Evolutionary conservation across 2,329 filamentous ascomycete species (phyloP).

Genomic region (Monosporascus sp.): DNA sequence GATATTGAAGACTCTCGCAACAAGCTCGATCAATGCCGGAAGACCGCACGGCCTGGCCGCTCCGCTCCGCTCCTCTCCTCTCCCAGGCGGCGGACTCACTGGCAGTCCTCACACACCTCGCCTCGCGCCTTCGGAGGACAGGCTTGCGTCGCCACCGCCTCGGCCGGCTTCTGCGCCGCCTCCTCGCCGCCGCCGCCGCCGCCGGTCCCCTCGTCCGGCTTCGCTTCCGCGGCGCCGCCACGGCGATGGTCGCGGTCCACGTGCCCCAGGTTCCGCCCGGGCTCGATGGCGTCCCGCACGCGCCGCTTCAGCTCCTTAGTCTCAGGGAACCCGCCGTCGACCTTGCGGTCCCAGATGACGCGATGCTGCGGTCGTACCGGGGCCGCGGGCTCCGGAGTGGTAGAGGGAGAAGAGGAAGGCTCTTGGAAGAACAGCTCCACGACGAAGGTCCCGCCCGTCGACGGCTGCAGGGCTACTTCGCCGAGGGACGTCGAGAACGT

Average conservation of each 20-base stretch:
- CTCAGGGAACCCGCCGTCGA: conserved; percentile 86
- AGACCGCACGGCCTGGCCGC: too few species aligned
- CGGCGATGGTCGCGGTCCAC: conserved; percentile 52
- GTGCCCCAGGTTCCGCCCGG: conserved; percentile 73
- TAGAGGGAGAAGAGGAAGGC: conserved; percentile 15
- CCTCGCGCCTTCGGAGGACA: background rate
- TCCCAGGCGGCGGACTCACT: conserved; percentile 11
- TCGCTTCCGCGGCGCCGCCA: background rate
- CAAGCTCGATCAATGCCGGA: too few species aligned
- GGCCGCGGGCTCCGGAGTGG: conserved; percentile 15
- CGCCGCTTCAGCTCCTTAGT: conserved; percentile 85
- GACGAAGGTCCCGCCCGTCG: conserved; percentile 77
- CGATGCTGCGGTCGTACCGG: conserved; percentile 35
- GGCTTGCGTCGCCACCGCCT: background rate
- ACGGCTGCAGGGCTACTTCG: conserved; percentile 81
- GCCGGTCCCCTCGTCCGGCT: background rate
- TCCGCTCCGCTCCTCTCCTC: too few species aligned
- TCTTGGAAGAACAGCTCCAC: conserved; percentile 53
- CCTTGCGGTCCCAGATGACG: conserved; percentile 81
- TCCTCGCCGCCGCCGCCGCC: background rate
- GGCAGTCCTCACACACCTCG: conserved; percentile 31
- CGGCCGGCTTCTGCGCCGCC: background rate
- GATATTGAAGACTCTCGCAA: too few species aligned
- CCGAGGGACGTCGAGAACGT: conserved; percentile 82
- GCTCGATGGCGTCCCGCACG: conserved; percentile 77